Evolutionary conservation across 345 rosid genomes (phyloP).

Genomic region (Eucalyptus urophylla): DNA sequence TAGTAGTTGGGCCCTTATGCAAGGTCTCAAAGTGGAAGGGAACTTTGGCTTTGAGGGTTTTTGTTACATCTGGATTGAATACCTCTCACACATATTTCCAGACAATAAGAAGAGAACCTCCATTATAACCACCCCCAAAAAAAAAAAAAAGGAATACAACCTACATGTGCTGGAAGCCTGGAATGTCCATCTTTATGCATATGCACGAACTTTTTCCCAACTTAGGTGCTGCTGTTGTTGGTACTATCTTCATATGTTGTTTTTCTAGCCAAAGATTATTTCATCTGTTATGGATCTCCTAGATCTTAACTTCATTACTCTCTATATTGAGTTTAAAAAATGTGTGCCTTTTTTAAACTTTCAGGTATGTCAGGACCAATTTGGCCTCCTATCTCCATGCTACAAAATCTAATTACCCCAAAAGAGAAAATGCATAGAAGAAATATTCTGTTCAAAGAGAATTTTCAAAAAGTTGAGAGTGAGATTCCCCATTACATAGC

Average conservation of each 20-base stretch:
- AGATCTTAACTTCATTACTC: neutral
- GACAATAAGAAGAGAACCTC: neutral
- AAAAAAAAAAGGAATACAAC: neutral
- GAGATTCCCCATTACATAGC: neutral
- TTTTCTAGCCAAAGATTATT: neutral
- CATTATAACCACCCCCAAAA: too few species aligned
- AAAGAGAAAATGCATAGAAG: neutral
- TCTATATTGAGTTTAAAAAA: neutral
- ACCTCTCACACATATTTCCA: neutral
- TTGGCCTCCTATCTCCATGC: neutral
- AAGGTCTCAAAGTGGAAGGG: neutral
- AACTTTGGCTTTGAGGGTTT: neutral
- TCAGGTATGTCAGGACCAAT: neutral
- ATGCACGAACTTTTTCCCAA: neutral
- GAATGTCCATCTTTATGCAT: neutral
- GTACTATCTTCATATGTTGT: neutral
- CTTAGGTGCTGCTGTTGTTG: neutral
- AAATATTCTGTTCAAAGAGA: neutral
- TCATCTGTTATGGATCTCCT: neutral
- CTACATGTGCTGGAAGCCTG: neutral
- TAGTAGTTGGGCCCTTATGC: neutral
- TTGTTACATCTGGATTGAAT: neutral
- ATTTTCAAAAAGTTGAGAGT: neutral
- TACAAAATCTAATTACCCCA: neutral
- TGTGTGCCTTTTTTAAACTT: neutral